Evolutionary conservation across 2,329 filamentous ascomycete genomes (phyloP), one percentile per base, ranked within the genome.

Genomic region (Stagonosporopsis cucurbitacearum): DNA sequence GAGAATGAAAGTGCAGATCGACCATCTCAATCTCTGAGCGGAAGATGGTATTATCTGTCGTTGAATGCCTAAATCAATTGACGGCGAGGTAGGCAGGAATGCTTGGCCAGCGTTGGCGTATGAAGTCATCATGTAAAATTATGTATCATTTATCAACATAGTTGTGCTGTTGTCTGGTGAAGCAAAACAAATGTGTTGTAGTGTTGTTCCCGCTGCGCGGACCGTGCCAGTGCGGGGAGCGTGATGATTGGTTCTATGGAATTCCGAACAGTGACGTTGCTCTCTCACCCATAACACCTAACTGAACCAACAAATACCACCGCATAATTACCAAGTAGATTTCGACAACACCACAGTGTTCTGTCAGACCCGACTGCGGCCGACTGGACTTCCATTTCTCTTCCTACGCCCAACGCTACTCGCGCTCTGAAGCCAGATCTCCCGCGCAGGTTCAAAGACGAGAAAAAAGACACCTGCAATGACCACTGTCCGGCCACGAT

Each of bases 401-500:
- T 32, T 15, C 12, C 13, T 15, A 15, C 30, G 6, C 30, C n/a
- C 30, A 32, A 13, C 3, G 13, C 30, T 15, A 15, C 30, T 13
- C 13, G n/a, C 15, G 8, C 20, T 15, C 13, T 23, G 17, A 37
- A 36, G 13, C 7, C 17, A 37, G 7, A 37, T 19, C 11, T 3
- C 13, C n/a, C 20, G 17, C n/a, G 13, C 35, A 37, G 35, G 17
- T n/a, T 25, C 19, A 5, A 17, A 4, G 9, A 39, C 12, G 11
- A 6, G 35, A 8, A 37, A 20, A 11, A 19, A 19, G 17, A 25
- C 8, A 43, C 1, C 19, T 36, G 39, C 35, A 48, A 72, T 71
- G 69, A 39, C 64, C 13, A 50, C 67, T 11, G 56, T 42, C 6
- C 37, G 58, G 50, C 40, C 68, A 36, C 62, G 54, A n/a, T 66